Percentiles rank a stretch among this genome's conserved stretches.
These are phyloP conservation scores for Marasmius sp. DNA, from an alignment of 1,284 basidiomycete species.

Conservation along the genomic window DNA sequence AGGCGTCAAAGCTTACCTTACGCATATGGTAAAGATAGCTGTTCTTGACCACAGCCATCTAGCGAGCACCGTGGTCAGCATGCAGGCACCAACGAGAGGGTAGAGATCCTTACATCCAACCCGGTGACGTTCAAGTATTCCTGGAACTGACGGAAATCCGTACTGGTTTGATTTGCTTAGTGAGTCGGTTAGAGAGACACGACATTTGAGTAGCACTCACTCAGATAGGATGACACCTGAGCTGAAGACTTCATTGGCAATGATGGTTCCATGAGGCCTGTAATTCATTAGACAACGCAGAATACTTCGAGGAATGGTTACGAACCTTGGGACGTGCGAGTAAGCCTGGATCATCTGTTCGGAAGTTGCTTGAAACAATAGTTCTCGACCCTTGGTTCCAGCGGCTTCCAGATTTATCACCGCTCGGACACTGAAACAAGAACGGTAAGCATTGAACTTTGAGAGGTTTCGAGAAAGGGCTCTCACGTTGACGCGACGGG, in stretches of 20 bases:
- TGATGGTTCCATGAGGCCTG: slow-evolving; percentile 85
- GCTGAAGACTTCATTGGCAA: slow-evolving; percentile 93
- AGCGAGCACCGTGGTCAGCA: slow-evolving; percentile 10
- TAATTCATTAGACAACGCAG: neutral
- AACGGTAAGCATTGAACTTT: slow-evolving; percentile 2
- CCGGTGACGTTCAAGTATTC: slow-evolving; percentile 88
- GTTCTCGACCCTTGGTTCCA: slow-evolving; percentile 84
- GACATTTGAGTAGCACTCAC: slow-evolving; percentile 42
- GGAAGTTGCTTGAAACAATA: slow-evolving; percentile 96
- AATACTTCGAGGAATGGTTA: neutral
- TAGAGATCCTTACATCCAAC: slow-evolving; percentile 61
- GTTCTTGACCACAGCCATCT: slow-evolving; percentile 95
- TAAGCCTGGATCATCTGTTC: slow-evolving; percentile 94
- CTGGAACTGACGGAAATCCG: slow-evolving; percentile 94
- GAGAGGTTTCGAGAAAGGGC: neutral
- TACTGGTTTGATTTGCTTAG: slow-evolving; percentile 46
- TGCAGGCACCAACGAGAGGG: neutral
- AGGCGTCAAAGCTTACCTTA: slow-evolving; percentile 34
- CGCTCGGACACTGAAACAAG: slow-evolving; percentile 66
- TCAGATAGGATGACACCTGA: slow-evolving; percentile 92
- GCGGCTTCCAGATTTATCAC: slow-evolving; percentile 95
- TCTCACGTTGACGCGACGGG: slow-evolving; percentile 68
- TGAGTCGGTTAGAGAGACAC: neutral
- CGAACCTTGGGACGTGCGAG: slow-evolving; percentile 74
- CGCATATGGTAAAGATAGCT: slow-evolving; percentile 93